phyloP scores from a whole-genome alignment of 371 early-diverging fungal species.

The Rhizomucor miehei region DNA sequence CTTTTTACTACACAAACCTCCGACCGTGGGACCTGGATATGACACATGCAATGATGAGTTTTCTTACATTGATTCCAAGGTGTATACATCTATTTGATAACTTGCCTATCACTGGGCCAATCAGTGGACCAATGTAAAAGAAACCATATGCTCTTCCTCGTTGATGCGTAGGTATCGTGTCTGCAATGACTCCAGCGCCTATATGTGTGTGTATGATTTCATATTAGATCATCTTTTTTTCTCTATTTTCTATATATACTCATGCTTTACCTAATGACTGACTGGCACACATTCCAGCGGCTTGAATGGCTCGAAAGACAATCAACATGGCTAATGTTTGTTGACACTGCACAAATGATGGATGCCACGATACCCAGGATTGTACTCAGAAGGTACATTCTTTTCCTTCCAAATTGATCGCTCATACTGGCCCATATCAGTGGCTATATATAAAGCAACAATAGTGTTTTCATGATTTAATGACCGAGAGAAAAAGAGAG shows the following conservation, averaged over 20 bases:
- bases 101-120: slow-evolving; percentile 23
- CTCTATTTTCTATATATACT: not conserved
- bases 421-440: slow-evolving; percentile 66
- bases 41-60: not conserved
- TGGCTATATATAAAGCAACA: slow-evolving; percentile 28
- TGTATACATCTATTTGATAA: no score
- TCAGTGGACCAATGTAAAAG: slow-evolving; percentile 23
- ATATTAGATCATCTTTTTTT: not conserved
- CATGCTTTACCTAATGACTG: slow-evolving; percentile 52
- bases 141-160: slow-evolving; percentile 31
- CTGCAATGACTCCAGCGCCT: slow-evolving; percentile 35
- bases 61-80: slow-evolving; percentile 4
- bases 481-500: no score
- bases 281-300: slow-evolving; percentile 62
- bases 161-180: slow-evolving; percentile 18
- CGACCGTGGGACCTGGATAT: slow-evolving; percentile 5
- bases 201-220: not conserved
- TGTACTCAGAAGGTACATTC: slow-evolving; percentile 57
- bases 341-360: slow-evolving; percentile 57
- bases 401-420: slow-evolving; percentile 57
- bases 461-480: not conserved
- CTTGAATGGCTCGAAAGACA: slow-evolving; percentile 63
- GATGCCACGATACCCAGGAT: slow-evolving; percentile 54
- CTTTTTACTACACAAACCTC: not conserved
- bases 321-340: slow-evolving; percentile 48